Evolutionary conservation across 1,139 yeast species (phyloP).

Genomic region (Zygoascus hellenicus): DNA sequence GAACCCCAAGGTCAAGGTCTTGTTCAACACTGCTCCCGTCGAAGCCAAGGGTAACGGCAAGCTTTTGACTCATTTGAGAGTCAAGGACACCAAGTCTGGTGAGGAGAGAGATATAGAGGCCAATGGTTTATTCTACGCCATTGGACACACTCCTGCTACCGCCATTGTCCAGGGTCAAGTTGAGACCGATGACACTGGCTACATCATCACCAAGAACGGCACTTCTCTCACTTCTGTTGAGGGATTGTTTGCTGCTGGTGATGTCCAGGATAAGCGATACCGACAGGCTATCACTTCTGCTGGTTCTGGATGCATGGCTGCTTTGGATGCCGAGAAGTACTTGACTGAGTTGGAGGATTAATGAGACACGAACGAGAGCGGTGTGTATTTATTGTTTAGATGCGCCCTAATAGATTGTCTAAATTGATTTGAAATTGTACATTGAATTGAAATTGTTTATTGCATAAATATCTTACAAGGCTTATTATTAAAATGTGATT

Average conservation of each 20-base stretch:
- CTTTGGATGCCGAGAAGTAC: conserved; percentile 85
- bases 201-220: conserved; percentile 84
- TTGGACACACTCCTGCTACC: conserved; percentile 97
- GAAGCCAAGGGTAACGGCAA: conserved; percentile 95
- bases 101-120: conserved; percentile 65
- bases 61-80: conserved; percentile 28
- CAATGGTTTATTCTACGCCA: conserved; percentile 94
- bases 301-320: conserved; percentile 99
- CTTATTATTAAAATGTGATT: too few relatives aligned
- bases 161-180: conserved; percentile 68
- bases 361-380: too few relatives aligned
- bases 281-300: conserved; percentile 99
- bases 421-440: too few relatives aligned
- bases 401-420: too few relatives aligned
- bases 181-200: conserved; percentile 81
- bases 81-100: conserved; percentile 68
- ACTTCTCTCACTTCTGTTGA: conserved; percentile 77
- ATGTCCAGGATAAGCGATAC: conserved; percentile 92
- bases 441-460: too few relatives aligned
- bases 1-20: conserved; percentile 83
- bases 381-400: too few relatives aligned
- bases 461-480: too few relatives aligned
- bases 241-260: conserved; percentile 98
- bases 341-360: conserved; percentile 47
- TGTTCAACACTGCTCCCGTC: conserved; percentile 77